phyloP scores from a whole-genome alignment of 2,329 filamentous ascomycete species.

The Trichothecium roseum region DNA sequence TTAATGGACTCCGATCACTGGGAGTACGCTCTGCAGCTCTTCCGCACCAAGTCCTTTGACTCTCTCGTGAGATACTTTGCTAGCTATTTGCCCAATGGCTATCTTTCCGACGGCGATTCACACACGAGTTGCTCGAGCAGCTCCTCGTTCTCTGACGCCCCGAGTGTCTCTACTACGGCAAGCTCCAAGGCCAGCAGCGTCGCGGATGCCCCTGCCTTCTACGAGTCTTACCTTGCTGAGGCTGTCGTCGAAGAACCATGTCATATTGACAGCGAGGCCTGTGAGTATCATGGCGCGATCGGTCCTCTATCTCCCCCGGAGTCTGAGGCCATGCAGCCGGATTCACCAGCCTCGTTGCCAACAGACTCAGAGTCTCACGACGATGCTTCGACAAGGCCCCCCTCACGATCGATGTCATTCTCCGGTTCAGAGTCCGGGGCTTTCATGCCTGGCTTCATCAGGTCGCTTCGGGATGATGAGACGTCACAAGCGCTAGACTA shows the following conservation, averaged over 20 bases:
- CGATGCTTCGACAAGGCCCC: slow-evolving; percentile 25
- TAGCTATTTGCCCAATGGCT: slow-evolving; percentile 44
- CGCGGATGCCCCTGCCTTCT: slow-evolving; percentile 14
- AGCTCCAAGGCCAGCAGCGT: slow-evolving; percentile 29
- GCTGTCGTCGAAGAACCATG: slow-evolving; percentile 33
- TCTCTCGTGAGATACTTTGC: slow-evolving; percentile 50
- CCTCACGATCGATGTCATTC: slow-evolving; percentile 39
- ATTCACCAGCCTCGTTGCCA: slow-evolving; percentile 28
- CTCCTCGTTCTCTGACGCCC: slow-evolving; percentile 27
- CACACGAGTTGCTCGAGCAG: slow-evolving; percentile 19
- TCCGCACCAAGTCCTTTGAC: slow-evolving; percentile 47
- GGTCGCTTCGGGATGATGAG: slow-evolving; percentile 26
- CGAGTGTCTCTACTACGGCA: slow-evolving; percentile 21
- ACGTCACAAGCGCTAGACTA: slow-evolving; percentile 35
- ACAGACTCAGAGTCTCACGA: slow-evolving; percentile 18
- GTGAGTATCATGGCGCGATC: slow-evolving; percentile 9
- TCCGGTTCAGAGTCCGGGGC: slow-evolving; percentile 37
- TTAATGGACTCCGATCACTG: slow-evolving; percentile 50
- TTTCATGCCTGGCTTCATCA: slow-evolving; percentile 19
- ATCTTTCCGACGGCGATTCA: slow-evolving; percentile 14
- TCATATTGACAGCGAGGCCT: slow-evolving; percentile 13
- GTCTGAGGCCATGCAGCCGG: slow-evolving; percentile 38
- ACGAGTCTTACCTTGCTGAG: slow-evolving; percentile 28
- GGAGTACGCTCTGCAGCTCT: slow-evolving; percentile 47
- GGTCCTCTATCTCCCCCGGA: slow-evolving; percentile 29